These are phyloP conservation scores for Cornus suecica DNA, from an alignment of 148 eudicot species.

Conservation along the genomic window DNA sequence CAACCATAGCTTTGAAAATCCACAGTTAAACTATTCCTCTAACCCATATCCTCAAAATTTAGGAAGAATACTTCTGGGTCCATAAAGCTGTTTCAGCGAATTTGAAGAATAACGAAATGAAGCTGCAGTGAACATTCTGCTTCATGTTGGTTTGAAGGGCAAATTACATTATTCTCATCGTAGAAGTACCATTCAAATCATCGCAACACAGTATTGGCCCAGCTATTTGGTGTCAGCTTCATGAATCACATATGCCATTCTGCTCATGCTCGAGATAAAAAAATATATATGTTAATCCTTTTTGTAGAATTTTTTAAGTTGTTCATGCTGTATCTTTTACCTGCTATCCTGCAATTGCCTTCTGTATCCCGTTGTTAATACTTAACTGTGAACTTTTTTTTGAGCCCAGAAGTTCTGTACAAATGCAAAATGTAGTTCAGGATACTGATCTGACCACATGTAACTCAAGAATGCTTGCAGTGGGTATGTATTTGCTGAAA, in stretches of 20 bases:
- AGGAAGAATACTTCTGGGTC: slow-evolving; percentile 74
- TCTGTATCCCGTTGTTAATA: neutral
- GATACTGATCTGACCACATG: slow-evolving; percentile 12
- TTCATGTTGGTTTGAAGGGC: neutral
- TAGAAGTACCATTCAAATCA: neutral
- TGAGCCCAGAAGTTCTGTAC: slow-evolving; percentile 9
- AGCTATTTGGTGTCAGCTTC: too few species aligned
- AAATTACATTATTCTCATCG: neutral
- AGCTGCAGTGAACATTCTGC: slow-evolving; percentile 2
- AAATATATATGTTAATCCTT: neutral
- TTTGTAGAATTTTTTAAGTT: neutral
- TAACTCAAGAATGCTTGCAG: neutral
- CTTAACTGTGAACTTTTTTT: neutral
- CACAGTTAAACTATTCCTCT: slow-evolving; percentile 54
- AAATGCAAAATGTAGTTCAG: slow-evolving; percentile 12
- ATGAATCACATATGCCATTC: too few species aligned
- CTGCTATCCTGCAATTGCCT: neutral
- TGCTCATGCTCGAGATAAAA: too few species aligned
- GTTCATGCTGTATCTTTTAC: slow-evolving; percentile 10
- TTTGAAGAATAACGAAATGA: slow-evolving; percentile 14
- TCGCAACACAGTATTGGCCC: too few species aligned
- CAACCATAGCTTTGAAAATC: slow-evolving; percentile 47
- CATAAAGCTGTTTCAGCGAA: slow-evolving; percentile 30
- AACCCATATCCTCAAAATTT: slow-evolving; percentile 59
- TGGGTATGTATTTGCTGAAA: neutral